Conservation (phyloP, 176 grass and related monocot species). For the Zoysia pacifica region DNA sequence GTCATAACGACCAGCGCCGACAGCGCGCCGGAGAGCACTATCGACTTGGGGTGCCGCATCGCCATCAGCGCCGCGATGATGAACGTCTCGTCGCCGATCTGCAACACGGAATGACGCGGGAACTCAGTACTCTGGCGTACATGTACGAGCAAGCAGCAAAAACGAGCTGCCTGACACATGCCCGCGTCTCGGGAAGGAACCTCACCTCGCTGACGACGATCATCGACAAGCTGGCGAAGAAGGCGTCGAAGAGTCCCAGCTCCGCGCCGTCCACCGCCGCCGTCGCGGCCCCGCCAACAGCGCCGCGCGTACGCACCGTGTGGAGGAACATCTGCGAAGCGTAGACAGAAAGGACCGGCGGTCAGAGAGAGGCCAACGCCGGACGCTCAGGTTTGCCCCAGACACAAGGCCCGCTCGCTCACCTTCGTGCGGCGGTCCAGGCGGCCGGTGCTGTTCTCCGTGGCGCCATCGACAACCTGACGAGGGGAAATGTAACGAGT, state of each 20-base stretch:
- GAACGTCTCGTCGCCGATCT: conserved; percentile 97
- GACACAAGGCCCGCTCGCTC: not conserved
- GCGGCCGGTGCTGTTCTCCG: conserved; percentile 22
- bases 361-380: not conserved
- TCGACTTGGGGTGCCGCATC: conserved; percentile 94
- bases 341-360: not conserved
- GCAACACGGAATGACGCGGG: not conserved
- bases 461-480: conserved; percentile 19
- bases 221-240: conserved; percentile 90
- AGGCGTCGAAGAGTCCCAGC: conserved; percentile 78
- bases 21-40: conserved; percentile 79
- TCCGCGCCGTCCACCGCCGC: conserved; percentile 42
- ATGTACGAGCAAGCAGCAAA: not conserved
- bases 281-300: conserved; percentile 16
- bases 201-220: conserved; percentile 84
- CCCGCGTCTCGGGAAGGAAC: not conserved
- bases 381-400: not conserved
- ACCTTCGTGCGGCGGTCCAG: conserved; percentile 65
- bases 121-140: not conserved
- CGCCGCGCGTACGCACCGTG: conserved; percentile 6
- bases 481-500: not conserved
- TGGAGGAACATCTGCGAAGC: conserved; percentile 46
- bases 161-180: not conserved
- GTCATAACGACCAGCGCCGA: conserved; percentile 88
- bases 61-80: conserved; percentile 99